Base-by-base conservation (phyloP, 208 protist species). In the Trypanosoma cruzi region DNA sequence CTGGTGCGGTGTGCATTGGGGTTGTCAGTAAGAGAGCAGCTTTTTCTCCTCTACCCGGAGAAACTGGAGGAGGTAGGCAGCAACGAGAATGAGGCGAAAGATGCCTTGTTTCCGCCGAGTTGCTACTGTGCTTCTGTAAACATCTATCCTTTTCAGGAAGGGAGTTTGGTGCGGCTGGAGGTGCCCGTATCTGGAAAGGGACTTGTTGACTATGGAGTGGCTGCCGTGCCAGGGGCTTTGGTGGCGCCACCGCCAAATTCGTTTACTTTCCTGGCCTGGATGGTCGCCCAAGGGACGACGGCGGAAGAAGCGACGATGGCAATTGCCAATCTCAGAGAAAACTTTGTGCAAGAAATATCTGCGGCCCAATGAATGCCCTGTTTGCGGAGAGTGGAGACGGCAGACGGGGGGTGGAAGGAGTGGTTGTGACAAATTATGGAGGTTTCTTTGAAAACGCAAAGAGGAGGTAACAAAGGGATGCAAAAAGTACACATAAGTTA, bases 91-190 rank as follows among this genome's bases (percentile, higher is more conserved):
- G n/a, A n/a, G n/a, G n/a, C n/a, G n/a, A n/a, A n/a, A n/a, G n/a
- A 58, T 24, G 83, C 76, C 46, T 81, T 69, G 54, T 90, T 74
- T 55, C 75, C 77, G 2, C 46, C 71, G 0, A 57, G 64, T 44
- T 65, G 67, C 60, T 79, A 71, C 68, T 82, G 71, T 3, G 82
- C 89, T 4, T 92, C 86, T 20, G 82, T 88, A 36, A 94, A 94
- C 62, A 24, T 94, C 2, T 92, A 91, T 58, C 89, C 89, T 0
- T 10, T 37, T 0, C 13, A 32, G 0, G 71, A 68, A 0, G 88
- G 88, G 16, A 37, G 67, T 13, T 74, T 93, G 26, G 29, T 55
- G 20, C 77, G 78, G 60, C 74, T 65, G 58, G 40, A 68, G n/a
- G 75, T 78, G 42, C 68, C 72, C 4, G 28, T 56, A 0, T 66